Conservation (phyloP, 257 asterid species). For the Craterostigma plantagineum region DNA sequence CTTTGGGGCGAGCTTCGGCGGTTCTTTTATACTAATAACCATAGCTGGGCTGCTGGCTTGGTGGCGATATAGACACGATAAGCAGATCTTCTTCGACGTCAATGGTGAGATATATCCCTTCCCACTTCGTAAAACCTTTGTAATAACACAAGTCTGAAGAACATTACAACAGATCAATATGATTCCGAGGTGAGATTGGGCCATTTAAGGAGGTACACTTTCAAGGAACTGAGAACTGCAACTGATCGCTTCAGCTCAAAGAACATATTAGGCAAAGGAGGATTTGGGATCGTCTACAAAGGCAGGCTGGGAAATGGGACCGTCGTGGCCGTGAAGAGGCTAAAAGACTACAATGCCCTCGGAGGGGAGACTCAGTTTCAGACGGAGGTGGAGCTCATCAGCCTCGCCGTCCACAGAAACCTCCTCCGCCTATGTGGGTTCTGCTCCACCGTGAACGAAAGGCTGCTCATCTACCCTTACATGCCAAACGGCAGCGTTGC, state of each 20-base stretch:
- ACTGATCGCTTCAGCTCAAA: conserved; percentile 18
- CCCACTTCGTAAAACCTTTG: too few species aligned
- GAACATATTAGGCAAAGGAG: conserved; percentile 23
- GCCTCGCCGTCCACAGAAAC: conserved; percentile 21
- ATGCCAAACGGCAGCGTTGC: conserved; percentile 28
- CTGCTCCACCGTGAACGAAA: conserved; percentile 16
- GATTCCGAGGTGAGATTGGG: conserved; percentile 13
- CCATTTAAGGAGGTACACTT: conserved; percentile 14
- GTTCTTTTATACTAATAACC: conserved; percentile 27
- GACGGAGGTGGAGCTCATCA: conserved; percentile 23
- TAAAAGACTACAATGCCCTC: conserved; percentile 9
- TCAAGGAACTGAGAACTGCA: conserved; percentile 15
- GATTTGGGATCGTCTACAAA: conserved; percentile 22
- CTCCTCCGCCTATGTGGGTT: conserved; percentile 19
- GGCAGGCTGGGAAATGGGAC: conserved; percentile 16
- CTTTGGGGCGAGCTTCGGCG: conserved; percentile 44
- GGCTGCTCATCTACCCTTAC: conserved; percentile 24
- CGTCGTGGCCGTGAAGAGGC: conserved; percentile 20
- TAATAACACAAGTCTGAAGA: too few species aligned
- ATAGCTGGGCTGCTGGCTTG: conserved; percentile 34
- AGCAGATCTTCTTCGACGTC: conserved; percentile 33
- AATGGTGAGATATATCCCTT: conserved; percentile 30
- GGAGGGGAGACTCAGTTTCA: conserved; percentile 19
- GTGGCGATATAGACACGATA: conserved; percentile 42
- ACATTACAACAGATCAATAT: not conserved